Evolutionary conservation across 345 rosid species (phyloP).

Genomic region (Eucalyptus sp.): DNA sequence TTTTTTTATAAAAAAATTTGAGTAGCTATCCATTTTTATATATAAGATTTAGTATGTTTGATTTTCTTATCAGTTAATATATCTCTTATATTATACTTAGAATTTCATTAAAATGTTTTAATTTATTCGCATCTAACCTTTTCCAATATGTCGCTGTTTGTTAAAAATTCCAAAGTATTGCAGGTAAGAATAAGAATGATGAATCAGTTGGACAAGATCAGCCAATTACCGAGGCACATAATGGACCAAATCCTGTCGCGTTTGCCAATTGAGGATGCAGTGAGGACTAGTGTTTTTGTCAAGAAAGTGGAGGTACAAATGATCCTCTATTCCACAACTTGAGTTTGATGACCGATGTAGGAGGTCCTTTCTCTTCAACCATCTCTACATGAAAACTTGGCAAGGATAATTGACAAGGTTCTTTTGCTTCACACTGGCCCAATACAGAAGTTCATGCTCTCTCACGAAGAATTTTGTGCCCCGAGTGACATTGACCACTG

Average conservation of each 20-base stretch:
- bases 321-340: not conserved
- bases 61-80: not conserved
- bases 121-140: not conserved
- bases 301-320: not conserved
- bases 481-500: not conserved
- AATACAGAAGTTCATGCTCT: not conserved
- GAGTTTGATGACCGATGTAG: not conserved
- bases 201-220: not conserved
- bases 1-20: not conserved
- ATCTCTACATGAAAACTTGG: not conserved
- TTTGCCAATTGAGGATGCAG: not conserved
- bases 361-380: not conserved
- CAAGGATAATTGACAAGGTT: not conserved
- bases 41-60: not conserved
- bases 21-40: not conserved
- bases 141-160: not conserved
- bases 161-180: not conserved
- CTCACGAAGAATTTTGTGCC: not conserved
- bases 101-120: not conserved
- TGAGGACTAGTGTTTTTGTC: not conserved
- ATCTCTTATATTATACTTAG: not conserved
- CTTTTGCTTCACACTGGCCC: not conserved
- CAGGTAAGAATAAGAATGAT: not conserved
- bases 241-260: not conserved
- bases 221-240: not conserved